phyloP scores from a whole-genome alignment of 2,329 filamentous ascomycete genomes.

The Colletotrichum tropicale region DNA sequence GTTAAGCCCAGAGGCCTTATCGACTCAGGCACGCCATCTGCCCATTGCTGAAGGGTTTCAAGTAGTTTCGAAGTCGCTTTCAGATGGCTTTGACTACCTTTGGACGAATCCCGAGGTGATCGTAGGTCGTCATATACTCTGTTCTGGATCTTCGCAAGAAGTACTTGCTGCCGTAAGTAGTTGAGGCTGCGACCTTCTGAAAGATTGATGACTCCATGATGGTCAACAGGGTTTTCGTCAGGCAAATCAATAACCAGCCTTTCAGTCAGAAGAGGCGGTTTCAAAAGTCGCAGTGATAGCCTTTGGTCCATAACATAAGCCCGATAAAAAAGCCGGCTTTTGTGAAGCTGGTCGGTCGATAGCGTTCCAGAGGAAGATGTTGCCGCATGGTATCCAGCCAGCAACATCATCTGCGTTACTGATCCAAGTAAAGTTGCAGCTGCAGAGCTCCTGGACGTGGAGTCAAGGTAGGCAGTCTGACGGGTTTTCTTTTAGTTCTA shows the following conservation, averaged over 20 bases:
- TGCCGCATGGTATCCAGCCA: background rate
- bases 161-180: background rate
- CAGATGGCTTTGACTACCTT: fast-evolving
- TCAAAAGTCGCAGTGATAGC: fast-evolving
- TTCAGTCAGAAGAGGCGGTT: background rate
- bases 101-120: no score
- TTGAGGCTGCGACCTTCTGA: background rate
- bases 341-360: background rate
- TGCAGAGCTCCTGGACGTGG: background rate
- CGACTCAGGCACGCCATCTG: background rate
- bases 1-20: background rate
- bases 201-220: background rate
- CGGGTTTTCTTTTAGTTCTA: background rate
- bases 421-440: background rate
- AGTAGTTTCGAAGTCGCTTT: background rate
- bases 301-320: background rate
- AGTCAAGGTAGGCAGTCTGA: background rate
- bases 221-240: fast-evolving
- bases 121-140: background rate
- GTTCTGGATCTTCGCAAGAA: background rate
- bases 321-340: background rate
- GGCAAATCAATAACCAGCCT: background rate
- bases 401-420: background rate
- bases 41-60: background rate
- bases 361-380: background rate